Base-by-base conservation (phyloP, 1,284 basidiomycete species). In the Cryptococcus neoformans region DNA sequence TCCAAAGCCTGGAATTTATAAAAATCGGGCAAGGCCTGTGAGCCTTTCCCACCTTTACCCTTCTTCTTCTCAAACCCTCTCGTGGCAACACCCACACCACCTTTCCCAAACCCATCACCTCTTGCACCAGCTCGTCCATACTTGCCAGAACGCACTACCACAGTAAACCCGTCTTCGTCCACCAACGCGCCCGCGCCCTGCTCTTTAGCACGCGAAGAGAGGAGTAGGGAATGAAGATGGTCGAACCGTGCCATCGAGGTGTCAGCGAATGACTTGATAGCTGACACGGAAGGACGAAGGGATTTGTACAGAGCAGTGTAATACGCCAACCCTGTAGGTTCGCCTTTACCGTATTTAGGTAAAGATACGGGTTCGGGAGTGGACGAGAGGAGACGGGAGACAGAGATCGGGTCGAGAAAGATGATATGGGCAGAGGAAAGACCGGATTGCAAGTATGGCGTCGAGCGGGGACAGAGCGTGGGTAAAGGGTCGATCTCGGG, bases 141-240 rank as follows among this genome's bases (percentile, higher is more conserved):
- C 34, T 87, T 87, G 6, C 92, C 92, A 8, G 90, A 89, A 36
- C 91, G 82, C 28, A 87, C 89, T 36, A 95, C 92, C 9, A 94
- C 83, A 10, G 90, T 93, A 74, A 94, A 95, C 0, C 92, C 92
- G 63, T 95, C 92, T 62, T 90, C 90, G 74, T 95, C 92, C 49
- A 93, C 88, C 56, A 93, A 83, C 10, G 89, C 71, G 64, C 74
- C 76, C 8, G 84, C 82, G 60, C 84, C 87, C 69, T 83, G 85
- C 59, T 79, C 78, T 75, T 84, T 85, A 44, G 83, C 70, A 35
- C 68, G 58, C 1, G 65, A 65, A 4, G 68, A 60, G 7, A 73
- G 62, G 10, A 73, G 81, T 49, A 80, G 54, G 12, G 80, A 78
- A 63, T 88, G 83, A n/a, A 78, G 71, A 72, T 85, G 85, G 70